These are phyloP conservation scores for Jaltomata sinuosa DNA, from an alignment of 257 asterid genomes.

Conservation along the genomic window DNA sequence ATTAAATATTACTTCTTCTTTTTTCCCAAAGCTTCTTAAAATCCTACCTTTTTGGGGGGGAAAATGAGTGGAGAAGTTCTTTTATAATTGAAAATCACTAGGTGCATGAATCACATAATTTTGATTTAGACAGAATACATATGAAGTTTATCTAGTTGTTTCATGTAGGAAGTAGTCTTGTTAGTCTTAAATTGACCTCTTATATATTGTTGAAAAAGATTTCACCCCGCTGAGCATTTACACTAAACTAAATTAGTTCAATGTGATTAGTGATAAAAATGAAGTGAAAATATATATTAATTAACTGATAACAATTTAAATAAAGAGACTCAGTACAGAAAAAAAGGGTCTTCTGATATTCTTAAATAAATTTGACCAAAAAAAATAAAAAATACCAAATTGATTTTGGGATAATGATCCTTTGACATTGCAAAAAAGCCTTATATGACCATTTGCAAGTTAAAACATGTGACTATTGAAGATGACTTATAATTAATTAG, in stretches of 20 bases:
- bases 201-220: neutral
- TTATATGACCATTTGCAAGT: neutral
- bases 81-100: too few species aligned
- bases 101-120: too few species aligned
- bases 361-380: neutral
- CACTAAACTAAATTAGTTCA: neutral
- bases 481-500: neutral
- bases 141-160: too few species aligned
- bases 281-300: neutral
- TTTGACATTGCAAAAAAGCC: neutral
- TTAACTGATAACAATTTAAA: too few species aligned
- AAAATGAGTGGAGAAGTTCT: too few species aligned
- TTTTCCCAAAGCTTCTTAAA: neutral
- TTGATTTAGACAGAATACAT: too few species aligned
- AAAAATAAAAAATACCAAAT: neutral
- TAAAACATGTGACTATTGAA: neutral
- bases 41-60: neutral
- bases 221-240: accelerated
- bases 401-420: neutral
- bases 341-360: too few species aligned
- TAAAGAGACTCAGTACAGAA: too few species aligned
- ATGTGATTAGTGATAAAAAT: neutral
- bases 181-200: too few species aligned
- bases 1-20: neutral
- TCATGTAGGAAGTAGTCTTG: too few species aligned